phyloP scores from a whole-genome alignment of 441 rosid species.

The Melastoma candidum region DNA sequence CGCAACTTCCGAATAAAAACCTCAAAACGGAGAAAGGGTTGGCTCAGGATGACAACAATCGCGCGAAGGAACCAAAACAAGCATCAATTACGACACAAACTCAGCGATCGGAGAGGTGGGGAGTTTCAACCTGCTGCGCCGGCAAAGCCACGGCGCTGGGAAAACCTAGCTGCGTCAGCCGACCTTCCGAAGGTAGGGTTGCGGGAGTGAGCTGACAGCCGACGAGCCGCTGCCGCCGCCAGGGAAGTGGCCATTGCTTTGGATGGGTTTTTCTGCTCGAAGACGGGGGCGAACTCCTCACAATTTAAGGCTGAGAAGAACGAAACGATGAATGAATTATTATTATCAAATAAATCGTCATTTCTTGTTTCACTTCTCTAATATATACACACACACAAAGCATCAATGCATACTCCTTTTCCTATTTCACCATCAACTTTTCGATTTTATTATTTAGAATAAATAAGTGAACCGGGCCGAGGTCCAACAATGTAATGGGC shows the following conservation, averaged over 20 bases:
- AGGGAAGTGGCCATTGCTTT: conserved; percentile 20
- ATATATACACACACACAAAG: no score
- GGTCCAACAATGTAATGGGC: no score
- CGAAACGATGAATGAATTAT: no score
- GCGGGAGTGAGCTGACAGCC: conserved; percentile 36
- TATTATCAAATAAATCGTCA: no score
- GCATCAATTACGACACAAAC: background rate
- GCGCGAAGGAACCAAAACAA: background rate
- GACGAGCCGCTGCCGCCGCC: conserved; percentile 61
- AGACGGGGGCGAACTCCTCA: background rate
- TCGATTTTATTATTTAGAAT: no score
- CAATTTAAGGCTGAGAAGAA: background rate
- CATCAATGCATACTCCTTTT: no score
- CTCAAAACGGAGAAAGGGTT: no score
- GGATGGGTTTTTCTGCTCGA: background rate
- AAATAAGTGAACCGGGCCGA: no score
- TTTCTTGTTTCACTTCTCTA: no score
- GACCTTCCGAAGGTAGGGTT: conserved; percentile 27
- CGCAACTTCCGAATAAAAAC: no score
- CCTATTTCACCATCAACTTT: no score
- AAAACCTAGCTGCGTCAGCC: conserved; percentile 29
- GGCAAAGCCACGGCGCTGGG: conserved; percentile 74
- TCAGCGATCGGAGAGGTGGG: background rate
- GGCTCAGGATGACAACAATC: background rate
- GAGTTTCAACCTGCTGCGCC: conserved; percentile 58